Conservation (phyloP, 1,139 yeast species). For the Saccharomyces hybrid region DNA sequence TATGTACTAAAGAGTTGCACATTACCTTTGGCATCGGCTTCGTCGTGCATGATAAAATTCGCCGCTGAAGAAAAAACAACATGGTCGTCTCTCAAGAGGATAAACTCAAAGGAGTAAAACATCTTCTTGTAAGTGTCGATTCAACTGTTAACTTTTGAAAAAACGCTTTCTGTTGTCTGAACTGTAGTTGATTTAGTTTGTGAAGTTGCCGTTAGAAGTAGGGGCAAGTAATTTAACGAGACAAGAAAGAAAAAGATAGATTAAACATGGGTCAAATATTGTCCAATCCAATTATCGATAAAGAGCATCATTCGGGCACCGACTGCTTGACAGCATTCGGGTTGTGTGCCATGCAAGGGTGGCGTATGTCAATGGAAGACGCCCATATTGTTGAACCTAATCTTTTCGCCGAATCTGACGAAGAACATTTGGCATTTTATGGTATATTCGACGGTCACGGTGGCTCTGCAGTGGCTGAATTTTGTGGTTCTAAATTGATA, state of each 20-base stretch:
- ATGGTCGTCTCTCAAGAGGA: not conserved
- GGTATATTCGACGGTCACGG: slow-evolving; percentile 99
- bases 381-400: slow-evolving; percentile 48
- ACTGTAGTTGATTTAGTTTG: not conserved
- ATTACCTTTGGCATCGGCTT: not conserved
- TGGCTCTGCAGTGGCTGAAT: slow-evolving; percentile 84
- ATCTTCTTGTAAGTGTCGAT: not conserved
- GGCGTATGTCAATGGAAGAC: slow-evolving; percentile 98
- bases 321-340: slow-evolving; percentile 72
- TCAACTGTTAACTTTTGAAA: slow-evolving; percentile 4
- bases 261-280: slow-evolving; percentile 64
- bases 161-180: slow-evolving; percentile 4
- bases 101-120: not conserved
- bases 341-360: slow-evolving; percentile 95
- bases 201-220: not conserved
- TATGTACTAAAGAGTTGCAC: too few species aligned
- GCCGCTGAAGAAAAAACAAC: not conserved
- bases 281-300: slow-evolving; percentile 64
- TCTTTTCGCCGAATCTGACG: slow-evolving; percentile 40
- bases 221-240: not conserved
- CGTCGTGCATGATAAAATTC: not conserved
- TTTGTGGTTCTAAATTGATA: slow-evolving; percentile 74
- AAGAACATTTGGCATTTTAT: slow-evolving; percentile 64
- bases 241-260: not conserved
- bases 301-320: slow-evolving; percentile 62